Evolutionary conservation across 192 early-diverging fungal species (phyloP).

Genomic region (Backusella circina): DNA sequence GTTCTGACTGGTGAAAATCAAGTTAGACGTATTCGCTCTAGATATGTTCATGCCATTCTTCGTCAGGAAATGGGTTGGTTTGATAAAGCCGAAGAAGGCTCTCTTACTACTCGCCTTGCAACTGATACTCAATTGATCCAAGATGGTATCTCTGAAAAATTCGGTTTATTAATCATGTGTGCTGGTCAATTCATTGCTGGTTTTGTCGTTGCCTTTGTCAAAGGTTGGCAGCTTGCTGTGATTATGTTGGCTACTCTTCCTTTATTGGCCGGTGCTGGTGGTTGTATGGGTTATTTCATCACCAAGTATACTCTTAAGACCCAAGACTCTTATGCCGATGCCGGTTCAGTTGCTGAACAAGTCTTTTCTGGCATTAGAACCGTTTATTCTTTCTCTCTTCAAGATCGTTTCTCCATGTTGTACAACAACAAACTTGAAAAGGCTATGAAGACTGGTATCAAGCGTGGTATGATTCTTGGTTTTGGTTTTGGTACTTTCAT

Average conservation of each 20-base stretch:
- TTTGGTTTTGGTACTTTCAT: conserved; percentile 66
- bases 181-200: conserved; percentile 63
- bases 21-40: conserved; percentile 66
- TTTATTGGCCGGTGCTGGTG: conserved; percentile 46
- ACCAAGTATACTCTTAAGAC: conserved; percentile 42
- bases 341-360: conserved; percentile 82
- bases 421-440: conserved; percentile 56
- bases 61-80: conserved; percentile 86
- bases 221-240: conserved; percentile 72
- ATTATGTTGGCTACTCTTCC: conserved; percentile 77
- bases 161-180: conserved; percentile 64
- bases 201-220: conserved; percentile 71
- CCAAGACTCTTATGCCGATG: conserved; percentile 66
- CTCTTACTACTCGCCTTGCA: conserved; percentile 80
- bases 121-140: conserved; percentile 80
- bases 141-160: conserved; percentile 83
- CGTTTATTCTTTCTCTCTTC: conserved; percentile 77
- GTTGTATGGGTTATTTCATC: conserved; percentile 32
- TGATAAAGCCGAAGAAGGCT: conserved; percentile 70
- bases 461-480: conserved; percentile 58
- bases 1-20: conserved; percentile 56
- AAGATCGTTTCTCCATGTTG: conserved; percentile 63
- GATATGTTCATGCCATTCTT: conserved; percentile 70
- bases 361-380: conserved; percentile 79
- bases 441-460: conserved; percentile 64